phyloP scores from a whole-genome alignment of 495 filamentous ascomycete genomes.

The Lasiosphaeriaceae sp. region DNA sequence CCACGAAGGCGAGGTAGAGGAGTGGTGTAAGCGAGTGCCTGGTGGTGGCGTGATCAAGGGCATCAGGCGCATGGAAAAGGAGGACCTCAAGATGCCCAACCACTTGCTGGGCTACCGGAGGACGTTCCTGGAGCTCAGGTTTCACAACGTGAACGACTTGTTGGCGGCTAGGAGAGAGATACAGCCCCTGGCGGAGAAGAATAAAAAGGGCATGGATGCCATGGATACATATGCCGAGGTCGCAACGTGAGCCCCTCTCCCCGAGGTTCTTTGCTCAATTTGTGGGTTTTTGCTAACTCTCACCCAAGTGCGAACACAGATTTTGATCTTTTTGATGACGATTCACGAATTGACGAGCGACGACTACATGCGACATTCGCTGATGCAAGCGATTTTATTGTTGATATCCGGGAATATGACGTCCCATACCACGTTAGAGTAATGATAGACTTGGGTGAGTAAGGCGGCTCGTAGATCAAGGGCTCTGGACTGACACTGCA shows the following conservation, averaged over 20 bases:
- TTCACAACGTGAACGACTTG: conserved; percentile 82
- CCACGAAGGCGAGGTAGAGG: conserved; percentile 88
- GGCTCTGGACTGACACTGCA: conserved; percentile 21
- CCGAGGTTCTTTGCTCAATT: not conserved
- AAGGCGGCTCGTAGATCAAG: not conserved
- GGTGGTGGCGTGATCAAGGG: conserved; percentile 83
- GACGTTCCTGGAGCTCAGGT: conserved; percentile 78
- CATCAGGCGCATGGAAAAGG: conserved; percentile 75
- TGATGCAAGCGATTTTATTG: conserved; percentile 94
- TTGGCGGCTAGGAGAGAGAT: conserved; percentile 76
- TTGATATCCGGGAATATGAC: conserved; percentile 99
- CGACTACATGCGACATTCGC: conserved; percentile 70
- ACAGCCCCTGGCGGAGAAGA: conserved; percentile 91
- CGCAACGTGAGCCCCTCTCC: conserved; percentile 59
- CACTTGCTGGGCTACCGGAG: conserved; percentile 88
- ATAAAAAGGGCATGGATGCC: conserved; percentile 87
- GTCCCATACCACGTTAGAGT: conserved; percentile 99
- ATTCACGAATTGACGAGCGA: conserved; percentile 79
- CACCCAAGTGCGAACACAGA: conserved; percentile 68
- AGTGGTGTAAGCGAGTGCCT: conserved; percentile 79
- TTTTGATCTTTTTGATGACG: conserved; percentile 96
- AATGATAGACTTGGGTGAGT: conserved; percentile 85
- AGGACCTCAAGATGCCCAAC: conserved; percentile 94
- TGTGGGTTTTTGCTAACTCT: conserved; percentile 13
- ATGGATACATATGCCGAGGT: conserved; percentile 99